phyloP scores from a whole-genome alignment of 768 basidiomycete species.

The Pulveroboletus sp. region DNA sequence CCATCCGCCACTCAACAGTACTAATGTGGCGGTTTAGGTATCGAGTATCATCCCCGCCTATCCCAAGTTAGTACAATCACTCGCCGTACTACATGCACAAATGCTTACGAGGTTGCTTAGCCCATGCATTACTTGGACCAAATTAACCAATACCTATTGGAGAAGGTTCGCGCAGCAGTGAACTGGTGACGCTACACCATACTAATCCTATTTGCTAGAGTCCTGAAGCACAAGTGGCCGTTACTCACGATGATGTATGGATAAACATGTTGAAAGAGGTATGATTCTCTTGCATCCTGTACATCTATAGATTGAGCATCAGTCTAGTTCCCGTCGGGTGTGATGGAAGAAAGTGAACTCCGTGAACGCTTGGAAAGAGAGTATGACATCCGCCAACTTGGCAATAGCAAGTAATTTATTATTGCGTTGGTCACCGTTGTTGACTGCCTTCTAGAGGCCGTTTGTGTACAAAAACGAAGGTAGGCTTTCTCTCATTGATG shows the following conservation, averaged over 20 bases:
- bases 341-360: neutral
- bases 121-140: constrained; percentile 3
- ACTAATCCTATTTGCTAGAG: neutral
- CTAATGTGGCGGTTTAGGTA: neutral
- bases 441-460: neutral
- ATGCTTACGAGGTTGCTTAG: neutral
- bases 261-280: constrained; percentile 3
- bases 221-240: neutral
- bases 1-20: neutral
- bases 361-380: neutral
- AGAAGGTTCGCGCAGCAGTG: neutral
- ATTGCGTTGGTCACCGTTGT: neutral
- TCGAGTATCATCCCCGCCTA: neutral
- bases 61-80: constrained; percentile 1
- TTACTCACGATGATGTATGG: constrained; percentile 12
- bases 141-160: constrained; percentile 8
- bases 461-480: constrained; percentile 1
- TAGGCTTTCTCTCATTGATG: neutral
- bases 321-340: neutral
- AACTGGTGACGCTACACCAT: too few species aligned
- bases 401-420: neutral
- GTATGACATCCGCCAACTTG: neutral
- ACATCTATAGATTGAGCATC: neutral
- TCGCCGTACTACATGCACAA: too few species aligned
- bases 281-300: neutral